Conservation (phyloP, 768 basidiomycete species). For the Cystofilobasidium macerans region DNA sequence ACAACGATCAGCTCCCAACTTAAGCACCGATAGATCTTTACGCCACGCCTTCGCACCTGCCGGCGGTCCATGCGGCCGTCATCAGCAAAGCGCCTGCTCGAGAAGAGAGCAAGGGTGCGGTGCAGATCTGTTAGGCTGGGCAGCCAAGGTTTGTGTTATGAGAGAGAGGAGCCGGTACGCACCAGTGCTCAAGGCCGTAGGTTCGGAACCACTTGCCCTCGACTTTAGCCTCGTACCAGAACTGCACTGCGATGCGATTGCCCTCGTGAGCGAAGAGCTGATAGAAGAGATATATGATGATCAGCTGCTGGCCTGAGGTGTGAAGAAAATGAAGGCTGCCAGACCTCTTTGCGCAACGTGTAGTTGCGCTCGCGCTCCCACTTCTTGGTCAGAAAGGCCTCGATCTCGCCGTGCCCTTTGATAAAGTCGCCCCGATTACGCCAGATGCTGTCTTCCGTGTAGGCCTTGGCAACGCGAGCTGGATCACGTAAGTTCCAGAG, state of each 20-base stretch:
- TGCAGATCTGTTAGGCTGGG: too few species aligned
- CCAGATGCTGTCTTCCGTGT: conserved; percentile 50
- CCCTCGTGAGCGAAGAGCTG: conserved; percentile 46
- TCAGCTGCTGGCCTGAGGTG: too few species aligned
- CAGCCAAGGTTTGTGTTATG: too few species aligned
- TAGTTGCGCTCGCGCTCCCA: conserved; percentile 49
- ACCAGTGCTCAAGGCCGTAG: conserved; percentile 52
- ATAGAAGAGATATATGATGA: too few species aligned
- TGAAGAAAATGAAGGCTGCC: too few species aligned
- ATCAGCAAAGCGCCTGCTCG: too few species aligned
- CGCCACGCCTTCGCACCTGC: conserved; percentile 43
- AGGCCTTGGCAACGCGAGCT: conserved; percentile 42
- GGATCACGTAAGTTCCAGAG: conserved; percentile 42
- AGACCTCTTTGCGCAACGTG: conserved; percentile 44
- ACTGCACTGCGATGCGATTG: conserved; percentile 50
- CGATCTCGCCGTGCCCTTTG: conserved; percentile 43
- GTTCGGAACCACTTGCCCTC: conserved; percentile 42
- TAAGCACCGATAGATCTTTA: too few species aligned
- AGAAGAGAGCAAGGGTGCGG: too few species aligned
- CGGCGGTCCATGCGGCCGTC: conserved; percentile 49
- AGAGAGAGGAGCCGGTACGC: too few species aligned
- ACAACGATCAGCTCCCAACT: too few species aligned
- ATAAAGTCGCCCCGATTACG: conserved; percentile 49
- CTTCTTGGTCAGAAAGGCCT: conserved; percentile 45
- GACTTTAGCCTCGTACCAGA: conserved; percentile 43